phyloP scores from a whole-genome alignment of 495 filamentous ascomycete species.

The Amorphotheca resinae region DNA sequence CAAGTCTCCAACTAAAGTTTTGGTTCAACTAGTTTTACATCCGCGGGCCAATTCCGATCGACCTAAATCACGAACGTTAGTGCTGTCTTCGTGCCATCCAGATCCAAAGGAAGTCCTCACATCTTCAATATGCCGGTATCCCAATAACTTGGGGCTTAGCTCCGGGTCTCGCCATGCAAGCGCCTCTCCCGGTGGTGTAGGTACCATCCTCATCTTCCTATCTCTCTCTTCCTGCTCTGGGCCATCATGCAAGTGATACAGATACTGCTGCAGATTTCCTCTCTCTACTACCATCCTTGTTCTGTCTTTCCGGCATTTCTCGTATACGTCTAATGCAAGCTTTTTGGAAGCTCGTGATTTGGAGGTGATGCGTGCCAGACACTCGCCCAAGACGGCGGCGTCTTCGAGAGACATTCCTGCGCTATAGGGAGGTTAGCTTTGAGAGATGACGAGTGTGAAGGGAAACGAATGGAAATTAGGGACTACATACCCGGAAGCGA shows the following conservation, averaged over 20 bases:
- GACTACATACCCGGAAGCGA: constrained; percentile 19
- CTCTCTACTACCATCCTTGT: constrained; percentile 39
- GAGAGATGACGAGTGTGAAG: not conserved
- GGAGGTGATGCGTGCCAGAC: constrained; percentile 21
- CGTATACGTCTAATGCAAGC: constrained; percentile 37
- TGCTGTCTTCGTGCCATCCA: no score
- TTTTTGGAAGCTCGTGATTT: constrained; percentile 28
- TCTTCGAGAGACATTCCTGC: constrained; percentile 31
- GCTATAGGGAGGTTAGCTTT: not conserved
- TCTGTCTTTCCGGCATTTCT: constrained; percentile 39
- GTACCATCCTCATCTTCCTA: constrained; percentile 30
- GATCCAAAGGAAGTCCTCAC: no score
- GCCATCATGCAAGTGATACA: constrained; percentile 46
- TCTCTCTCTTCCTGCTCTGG: constrained; percentile 38
- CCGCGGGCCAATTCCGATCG: no score
- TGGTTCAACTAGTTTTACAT: no score
- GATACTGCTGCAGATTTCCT: constrained; percentile 37
- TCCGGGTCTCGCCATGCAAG: constrained; percentile 42
- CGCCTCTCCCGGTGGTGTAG: constrained; percentile 32
- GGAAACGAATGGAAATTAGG: not conserved
- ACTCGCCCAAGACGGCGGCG: constrained; percentile 29
- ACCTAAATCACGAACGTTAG: no score
- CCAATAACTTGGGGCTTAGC: constrained; percentile 40
- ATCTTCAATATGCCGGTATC: constrained; percentile 38
- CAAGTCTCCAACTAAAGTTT: no score